These are phyloP conservation scores for Phlyctochytrium arcticum DNA, from an alignment of 192 early-diverging fungal genomes.

Conservation along the genomic window DNA sequence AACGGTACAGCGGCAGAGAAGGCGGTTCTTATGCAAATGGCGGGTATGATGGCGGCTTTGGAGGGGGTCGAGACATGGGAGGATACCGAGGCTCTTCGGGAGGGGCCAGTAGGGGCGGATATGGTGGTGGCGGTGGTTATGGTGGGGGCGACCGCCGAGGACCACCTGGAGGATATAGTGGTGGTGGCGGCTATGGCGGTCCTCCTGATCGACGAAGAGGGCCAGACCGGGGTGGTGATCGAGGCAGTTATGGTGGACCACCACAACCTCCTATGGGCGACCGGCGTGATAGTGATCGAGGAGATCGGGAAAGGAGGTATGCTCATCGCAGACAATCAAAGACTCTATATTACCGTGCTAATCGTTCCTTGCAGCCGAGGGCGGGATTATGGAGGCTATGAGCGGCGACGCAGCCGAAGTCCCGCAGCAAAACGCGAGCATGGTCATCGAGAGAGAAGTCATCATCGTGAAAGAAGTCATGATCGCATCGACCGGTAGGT, in stretches of 20 bases:
- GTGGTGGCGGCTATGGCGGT: conserved; percentile 40
- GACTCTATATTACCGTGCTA: not conserved
- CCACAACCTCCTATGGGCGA: not conserved
- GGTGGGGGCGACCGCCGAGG: conserved; percentile 29
- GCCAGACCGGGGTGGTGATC: not conserved
- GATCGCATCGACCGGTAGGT: not conserved
- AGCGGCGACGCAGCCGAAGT: conserved; percentile 24
- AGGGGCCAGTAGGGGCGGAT: conserved; percentile 19
- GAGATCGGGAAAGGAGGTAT: too few species aligned
- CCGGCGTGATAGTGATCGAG: not conserved
- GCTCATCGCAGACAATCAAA: not conserved
- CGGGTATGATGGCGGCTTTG: conserved; percentile 24
- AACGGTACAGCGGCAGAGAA: conserved; percentile 25
- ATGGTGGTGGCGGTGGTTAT: conserved; percentile 24
- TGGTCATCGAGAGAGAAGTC: not conserved
- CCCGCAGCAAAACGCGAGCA: conserved; percentile 9
- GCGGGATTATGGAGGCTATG: conserved; percentile 27
- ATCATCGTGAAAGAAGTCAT: conserved; percentile 18
- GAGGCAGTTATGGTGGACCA: not conserved
- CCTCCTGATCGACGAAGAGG: conserved; percentile 8
- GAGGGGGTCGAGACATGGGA: conserved; percentile 27
- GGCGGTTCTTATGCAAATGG: conserved; percentile 30
- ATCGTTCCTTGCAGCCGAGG: not conserved
- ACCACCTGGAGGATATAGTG: conserved; percentile 41
- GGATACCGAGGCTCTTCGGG: conserved; percentile 21